phyloP scores from a whole-genome alignment of 306 rosid genomes.

The Trifolium dubium region DNA sequence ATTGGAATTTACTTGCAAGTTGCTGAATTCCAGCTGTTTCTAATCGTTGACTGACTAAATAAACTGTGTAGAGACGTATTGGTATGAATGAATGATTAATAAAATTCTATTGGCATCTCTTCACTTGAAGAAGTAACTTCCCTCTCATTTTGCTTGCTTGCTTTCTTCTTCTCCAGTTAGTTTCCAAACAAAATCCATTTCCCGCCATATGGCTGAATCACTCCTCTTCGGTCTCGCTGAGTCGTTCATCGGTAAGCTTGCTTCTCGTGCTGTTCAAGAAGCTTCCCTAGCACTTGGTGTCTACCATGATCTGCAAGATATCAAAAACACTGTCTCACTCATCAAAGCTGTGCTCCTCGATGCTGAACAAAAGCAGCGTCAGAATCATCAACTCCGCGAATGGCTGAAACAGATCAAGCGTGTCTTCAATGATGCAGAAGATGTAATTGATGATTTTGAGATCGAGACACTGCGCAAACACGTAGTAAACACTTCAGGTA shows the following conservation, averaged over 20 bases:
- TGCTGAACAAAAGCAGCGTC: neutral
- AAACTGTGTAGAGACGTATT: too few relatives aligned
- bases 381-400: neutral
- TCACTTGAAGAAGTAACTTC: too few relatives aligned
- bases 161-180: too few relatives aligned
- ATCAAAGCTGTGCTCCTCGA: slow-evolving; percentile 10
- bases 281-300: slow-evolving; percentile 1
- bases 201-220: neutral
- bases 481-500: neutral
- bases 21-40: too few relatives aligned
- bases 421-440: neutral
- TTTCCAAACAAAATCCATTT: too few relatives aligned
- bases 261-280: slow-evolving; percentile 2
- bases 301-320: neutral
- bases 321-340: neutral
- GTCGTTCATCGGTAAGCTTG: neutral
- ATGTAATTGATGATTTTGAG: neutral
- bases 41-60: too few relatives aligned
- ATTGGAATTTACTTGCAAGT: too few relatives aligned
- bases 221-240: neutral
- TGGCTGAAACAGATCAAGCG: neutral
- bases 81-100: too few relatives aligned
- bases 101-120: too few relatives aligned
- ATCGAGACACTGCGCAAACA: neutral
- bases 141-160: too few relatives aligned